These are phyloP conservation scores for Cytospora mali DNA, from an alignment of 2,329 filamentous ascomycete species.

Conservation along the genomic window DNA sequence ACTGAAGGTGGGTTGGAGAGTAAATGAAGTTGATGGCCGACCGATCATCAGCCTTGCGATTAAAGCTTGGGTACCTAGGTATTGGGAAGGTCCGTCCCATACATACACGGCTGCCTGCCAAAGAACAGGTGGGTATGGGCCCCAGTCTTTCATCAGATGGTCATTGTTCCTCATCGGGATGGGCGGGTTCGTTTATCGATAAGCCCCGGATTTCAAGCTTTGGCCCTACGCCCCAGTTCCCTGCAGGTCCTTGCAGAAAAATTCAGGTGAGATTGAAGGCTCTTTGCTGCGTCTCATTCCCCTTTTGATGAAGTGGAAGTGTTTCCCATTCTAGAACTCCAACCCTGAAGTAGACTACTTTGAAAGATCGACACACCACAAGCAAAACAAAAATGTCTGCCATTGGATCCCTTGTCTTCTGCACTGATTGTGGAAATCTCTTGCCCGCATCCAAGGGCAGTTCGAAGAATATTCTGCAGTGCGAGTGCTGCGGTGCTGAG, in stretches of 20 bases:
- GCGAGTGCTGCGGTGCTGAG: conserved; percentile 82
- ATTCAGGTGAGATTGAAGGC: background rate
- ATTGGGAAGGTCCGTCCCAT: conserved; percentile 1
- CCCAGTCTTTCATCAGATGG: background rate
- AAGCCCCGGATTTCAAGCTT: conserved; percentile 19
- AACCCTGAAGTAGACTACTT: background rate
- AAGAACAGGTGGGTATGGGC: conserved; percentile 13
- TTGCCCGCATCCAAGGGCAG: conserved; percentile 79
- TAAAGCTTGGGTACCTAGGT: conserved; percentile 17
- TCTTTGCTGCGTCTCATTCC: conserved; percentile 3
- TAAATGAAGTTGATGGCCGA: conserved; percentile 8
- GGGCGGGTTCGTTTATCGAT: conserved; percentile 20
- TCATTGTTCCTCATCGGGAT: conserved; percentile 7
- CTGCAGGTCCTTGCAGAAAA: conserved; percentile 18
- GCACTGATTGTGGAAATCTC: conserved; percentile 88
- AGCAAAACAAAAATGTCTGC: conserved; percentile 70
- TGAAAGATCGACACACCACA: conserved; percentile 8
- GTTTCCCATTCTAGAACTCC: background rate
- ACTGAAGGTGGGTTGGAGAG: conserved; percentile 4
- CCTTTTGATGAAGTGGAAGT: background rate
- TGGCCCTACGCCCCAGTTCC: background rate
- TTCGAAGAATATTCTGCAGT: conserved; percentile 74
- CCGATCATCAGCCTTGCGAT: conserved; percentile 6
- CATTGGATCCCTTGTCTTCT: conserved; percentile 90
- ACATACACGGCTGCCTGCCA: conserved; percentile 21